Conservation (phyloP, 2,329 filamentous ascomycete species). For the Cercospora sp. region DNA sequence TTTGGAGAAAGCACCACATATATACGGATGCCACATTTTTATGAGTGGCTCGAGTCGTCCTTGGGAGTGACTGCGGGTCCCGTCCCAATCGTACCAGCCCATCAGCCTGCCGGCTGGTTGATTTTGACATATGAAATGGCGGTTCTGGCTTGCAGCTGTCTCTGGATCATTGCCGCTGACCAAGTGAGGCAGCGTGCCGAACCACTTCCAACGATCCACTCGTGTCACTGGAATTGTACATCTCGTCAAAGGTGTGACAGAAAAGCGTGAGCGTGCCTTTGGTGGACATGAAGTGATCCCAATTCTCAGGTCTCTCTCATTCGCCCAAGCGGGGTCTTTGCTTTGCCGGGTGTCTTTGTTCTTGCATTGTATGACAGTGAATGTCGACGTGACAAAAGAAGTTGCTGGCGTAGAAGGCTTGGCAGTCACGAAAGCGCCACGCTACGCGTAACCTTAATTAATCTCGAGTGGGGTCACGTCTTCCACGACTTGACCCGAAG, state of each 20-base stretch:
- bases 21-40: background rate
- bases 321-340: background rate
- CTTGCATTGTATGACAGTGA: background rate
- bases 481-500: conserved; percentile 1
- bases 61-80: background rate
- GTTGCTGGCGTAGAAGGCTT: background rate
- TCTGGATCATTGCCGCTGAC: background rate
- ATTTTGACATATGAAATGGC: background rate
- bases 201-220: background rate
- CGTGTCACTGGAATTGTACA: background rate
- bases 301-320: background rate
- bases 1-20: background rate
- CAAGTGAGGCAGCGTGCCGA: background rate
- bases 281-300: background rate
- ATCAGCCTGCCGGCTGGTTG: background rate
- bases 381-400: background rate
- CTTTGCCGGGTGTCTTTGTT: background rate
- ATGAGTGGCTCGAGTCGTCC: background rate
- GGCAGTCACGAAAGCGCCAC: conserved; percentile 1
- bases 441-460: conserved; percentile 4
- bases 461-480: conserved; percentile 8
- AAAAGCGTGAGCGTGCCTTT: background rate
- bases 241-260: background rate
- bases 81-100: background rate
- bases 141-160: background rate